These are phyloP conservation scores for Aureobasidium mangrovei DNA, from an alignment of 2,329 filamentous ascomycete genomes.

Conservation along the genomic window DNA sequence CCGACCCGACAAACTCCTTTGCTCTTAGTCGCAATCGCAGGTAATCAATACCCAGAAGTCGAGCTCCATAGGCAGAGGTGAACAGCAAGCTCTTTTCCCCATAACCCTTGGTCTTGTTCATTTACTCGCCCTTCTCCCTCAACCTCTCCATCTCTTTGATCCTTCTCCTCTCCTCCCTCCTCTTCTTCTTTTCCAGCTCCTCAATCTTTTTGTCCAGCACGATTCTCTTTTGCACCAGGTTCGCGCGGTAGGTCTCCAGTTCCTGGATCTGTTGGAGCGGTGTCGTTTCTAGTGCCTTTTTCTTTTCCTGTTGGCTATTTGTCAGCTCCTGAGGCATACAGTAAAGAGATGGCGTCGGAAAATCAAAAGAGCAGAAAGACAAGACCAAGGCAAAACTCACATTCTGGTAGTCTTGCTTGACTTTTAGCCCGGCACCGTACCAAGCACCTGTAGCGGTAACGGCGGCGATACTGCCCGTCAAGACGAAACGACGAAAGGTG, in stretches of 20 bases:
- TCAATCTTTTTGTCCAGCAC: constrained; percentile 50
- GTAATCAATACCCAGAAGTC: background rate
- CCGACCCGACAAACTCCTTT: no score
- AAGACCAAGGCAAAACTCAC: constrained; percentile 29
- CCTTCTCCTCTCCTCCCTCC: constrained; percentile 17
- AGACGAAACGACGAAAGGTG: constrained; percentile 39
- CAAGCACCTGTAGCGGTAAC: constrained; percentile 50
- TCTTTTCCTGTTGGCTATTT: constrained; percentile 29
- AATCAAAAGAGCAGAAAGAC: background rate
- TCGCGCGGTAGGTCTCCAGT: constrained; percentile 42
- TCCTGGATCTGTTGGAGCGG: constrained; percentile 47
- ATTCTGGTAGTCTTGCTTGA: constrained; percentile 42
- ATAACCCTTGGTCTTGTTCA: background rate
- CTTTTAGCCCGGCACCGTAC: constrained; percentile 53
- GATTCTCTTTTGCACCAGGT: constrained; percentile 42
- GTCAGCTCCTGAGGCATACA: background rate
- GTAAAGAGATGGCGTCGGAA: background rate
- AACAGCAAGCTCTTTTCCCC: background rate
- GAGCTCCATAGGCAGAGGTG: no score
- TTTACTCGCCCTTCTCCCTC: constrained; percentile 3
- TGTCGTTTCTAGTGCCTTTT: constrained; percentile 36
- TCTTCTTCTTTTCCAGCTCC: constrained; percentile 35
- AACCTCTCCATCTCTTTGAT: background rate
- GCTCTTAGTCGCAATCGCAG: background rate
- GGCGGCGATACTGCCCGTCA: constrained; percentile 47